Percentiles rank a stretch among this genome's conserved stretches.
Evolutionary conservation across 208 protist species (phyloP).

Genomic region (Ichthyophonus hoferi): DNA sequence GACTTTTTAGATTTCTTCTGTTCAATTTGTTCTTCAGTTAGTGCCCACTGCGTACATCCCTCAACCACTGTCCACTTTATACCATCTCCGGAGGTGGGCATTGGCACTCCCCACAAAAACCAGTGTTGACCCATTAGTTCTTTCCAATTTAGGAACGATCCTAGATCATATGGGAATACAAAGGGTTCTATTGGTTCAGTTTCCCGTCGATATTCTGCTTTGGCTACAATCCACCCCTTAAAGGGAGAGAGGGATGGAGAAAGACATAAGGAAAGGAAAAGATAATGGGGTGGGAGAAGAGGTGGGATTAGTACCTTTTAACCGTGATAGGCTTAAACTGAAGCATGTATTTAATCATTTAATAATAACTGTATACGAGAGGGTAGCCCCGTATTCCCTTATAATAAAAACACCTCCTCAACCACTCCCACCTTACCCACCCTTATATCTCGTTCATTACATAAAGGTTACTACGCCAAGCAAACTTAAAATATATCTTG

Average conservation of each 20-base stretch:
- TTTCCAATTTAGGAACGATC: neutral
- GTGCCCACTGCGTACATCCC: conserved; percentile 14
- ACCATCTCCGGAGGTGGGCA: neutral
- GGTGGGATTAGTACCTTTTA: too few species aligned
- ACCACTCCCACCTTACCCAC: too few species aligned
- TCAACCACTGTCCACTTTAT: conserved; percentile 9
- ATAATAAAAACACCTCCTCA: too few species aligned
- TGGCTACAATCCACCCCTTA: neutral
- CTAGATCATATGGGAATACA: neutral
- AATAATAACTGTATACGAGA: too few species aligned
- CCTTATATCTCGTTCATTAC: too few species aligned
- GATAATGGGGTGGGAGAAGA: neutral
- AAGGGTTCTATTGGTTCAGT: neutral
- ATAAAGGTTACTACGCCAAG: too few species aligned
- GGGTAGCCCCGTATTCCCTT: too few species aligned
- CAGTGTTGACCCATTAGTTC: neutral
- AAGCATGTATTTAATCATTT: too few species aligned
- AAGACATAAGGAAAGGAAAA: neutral
- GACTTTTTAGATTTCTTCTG: neutral
- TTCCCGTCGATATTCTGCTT: neutral
- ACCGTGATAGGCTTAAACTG: too few species aligned
- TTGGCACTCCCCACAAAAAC: neutral
- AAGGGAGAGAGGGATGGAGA: neutral
- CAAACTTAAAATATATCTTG: too few species aligned
- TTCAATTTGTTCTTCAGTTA: neutral